Evolutionary conservation across 2,329 filamentous ascomycete genomes (phyloP).

Genomic region (Aspergillus novofumigatus): DNA sequence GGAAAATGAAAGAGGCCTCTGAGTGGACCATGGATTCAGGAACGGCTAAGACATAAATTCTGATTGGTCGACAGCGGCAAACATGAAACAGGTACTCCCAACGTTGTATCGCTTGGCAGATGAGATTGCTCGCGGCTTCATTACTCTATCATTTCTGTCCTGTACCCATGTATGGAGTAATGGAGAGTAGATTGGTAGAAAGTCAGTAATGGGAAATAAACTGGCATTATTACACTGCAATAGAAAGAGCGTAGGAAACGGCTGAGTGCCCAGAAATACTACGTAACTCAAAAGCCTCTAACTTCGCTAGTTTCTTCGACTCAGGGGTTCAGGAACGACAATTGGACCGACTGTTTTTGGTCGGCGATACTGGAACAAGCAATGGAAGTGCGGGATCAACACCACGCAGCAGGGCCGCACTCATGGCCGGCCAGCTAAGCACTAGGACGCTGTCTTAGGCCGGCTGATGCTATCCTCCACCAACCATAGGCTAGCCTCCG

Average conservation of each 20-base stretch:
- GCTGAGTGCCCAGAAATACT: too few relatives aligned
- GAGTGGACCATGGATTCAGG: conserved; percentile 16
- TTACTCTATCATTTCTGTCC: neutral
- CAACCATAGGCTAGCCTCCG: neutral
- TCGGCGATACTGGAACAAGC: conserved; percentile 7
- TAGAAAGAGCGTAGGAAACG: too few relatives aligned
- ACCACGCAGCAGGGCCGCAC: neutral
- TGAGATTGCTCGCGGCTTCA: neutral
- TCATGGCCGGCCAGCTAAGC: neutral
- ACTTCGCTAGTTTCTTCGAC: neutral
- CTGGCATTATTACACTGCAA: too few relatives aligned
- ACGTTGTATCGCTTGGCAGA: conserved; percentile 14
- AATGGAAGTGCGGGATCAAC: conserved; percentile 16
- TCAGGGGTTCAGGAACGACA: neutral
- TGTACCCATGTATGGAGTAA: neutral
- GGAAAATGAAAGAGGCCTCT: conserved; percentile 5
- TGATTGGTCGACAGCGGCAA: conserved; percentile 4
- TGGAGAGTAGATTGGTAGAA: too few relatives aligned
- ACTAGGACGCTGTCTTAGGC: neutral
- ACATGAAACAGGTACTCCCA: conserved; percentile 18
- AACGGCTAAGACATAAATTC: conserved; percentile 3
- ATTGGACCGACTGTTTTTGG: neutral
- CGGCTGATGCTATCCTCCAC: conserved; percentile 2
- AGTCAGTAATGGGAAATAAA: too few relatives aligned
- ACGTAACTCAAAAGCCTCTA: too few relatives aligned